Percentiles rank a stretch among this genome's conserved stretches.
phyloP scores from a whole-genome alignment of 768 basidiomycete species.

The Dioszegia aurantiaca region DNA sequence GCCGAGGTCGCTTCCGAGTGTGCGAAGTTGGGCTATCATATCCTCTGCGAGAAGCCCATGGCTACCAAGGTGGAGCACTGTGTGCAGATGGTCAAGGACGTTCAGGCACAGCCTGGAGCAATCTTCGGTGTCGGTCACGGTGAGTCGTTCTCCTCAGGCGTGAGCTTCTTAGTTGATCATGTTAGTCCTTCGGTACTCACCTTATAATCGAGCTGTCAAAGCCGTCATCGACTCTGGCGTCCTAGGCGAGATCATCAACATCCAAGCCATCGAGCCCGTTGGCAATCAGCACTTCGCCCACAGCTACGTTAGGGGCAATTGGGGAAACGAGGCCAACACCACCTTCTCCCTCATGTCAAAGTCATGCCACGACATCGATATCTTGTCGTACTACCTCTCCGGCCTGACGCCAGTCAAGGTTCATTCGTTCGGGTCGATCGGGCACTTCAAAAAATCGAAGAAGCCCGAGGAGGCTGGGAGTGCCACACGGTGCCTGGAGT shows the following conservation, averaged over 20 bases:
- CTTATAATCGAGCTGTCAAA: conserved; percentile 70
- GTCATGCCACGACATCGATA: conserved; percentile 85
- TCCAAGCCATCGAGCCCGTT: conserved; percentile 79
- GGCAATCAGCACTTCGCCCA: conserved; percentile 84
- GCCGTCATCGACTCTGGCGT: conserved; percentile 67
- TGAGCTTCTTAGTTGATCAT: neutral
- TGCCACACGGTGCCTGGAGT: conserved; percentile 73
- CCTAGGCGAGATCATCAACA: conserved; percentile 76
- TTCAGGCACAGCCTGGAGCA: conserved; percentile 62
- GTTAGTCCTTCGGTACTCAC: conserved; percentile 80
- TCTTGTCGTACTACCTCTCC: conserved; percentile 52
- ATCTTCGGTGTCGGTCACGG: conserved; percentile 89
- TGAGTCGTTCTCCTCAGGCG: too few relatives aligned
- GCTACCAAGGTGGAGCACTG: conserved; percentile 72
- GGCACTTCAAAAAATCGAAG: conserved; percentile 70
- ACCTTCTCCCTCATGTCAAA: conserved; percentile 85
- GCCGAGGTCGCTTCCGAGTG: conserved; percentile 70
- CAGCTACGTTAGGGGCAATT: conserved; percentile 80
- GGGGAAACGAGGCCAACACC: conserved; percentile 66
- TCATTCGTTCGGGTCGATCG: conserved; percentile 81
- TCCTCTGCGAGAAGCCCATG: conserved; percentile 91
- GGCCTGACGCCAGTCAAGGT: conserved; percentile 55
- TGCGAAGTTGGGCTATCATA: conserved; percentile 77
- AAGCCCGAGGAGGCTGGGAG: conserved; percentile 70
- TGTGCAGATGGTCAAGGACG: conserved; percentile 67